Evolutionary conservation across 1,139 yeast species (phyloP), one percentile per base, ranked within the genome.

Genomic region (Pichia sp.): DNA sequence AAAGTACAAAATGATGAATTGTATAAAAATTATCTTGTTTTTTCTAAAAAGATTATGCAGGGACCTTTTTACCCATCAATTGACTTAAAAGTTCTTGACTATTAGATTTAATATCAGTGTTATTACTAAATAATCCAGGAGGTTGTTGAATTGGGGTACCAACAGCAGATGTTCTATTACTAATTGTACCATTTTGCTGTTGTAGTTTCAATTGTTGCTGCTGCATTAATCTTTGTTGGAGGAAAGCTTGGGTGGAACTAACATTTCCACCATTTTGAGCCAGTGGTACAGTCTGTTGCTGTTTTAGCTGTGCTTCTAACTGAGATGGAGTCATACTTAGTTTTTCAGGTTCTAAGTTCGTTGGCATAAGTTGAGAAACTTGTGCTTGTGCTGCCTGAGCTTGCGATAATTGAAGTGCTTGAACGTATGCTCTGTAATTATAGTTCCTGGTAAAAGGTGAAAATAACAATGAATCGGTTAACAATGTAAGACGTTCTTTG

Each of bases 11-110:
- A n/a, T n/a, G n/a, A n/a, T n/a, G n/a, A n/a, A n/a, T n/a, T n/a
- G n/a, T n/a, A n/a, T n/a, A n/a, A n/a, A n/a, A n/a, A n/a, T n/a
- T n/a, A n/a, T n/a, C n/a, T n/a, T n/a, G n/a, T n/a, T n/a, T n/a
- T n/a, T n/a, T n/a, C n/a, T n/a, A n/a, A n/a, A n/a, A n/a, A n/a
- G n/a, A n/a, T n/a, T n/a, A n/a, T n/a, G 49, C 53, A 31, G 51
- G 41, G 22, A 57, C 52, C 37, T 71, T 78, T 63, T 81, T 81
- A 30, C 87, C 86, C 76, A 82, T 78, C 57, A 82, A 69, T 59
- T 82, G 90, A 42, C 77, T 80, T 54, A 82, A 69, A 55, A 83
- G 69, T 59, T 82, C 89, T 27, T 84, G 77, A 44, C 87, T 81
- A 53, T 75, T 57, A 20, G 55, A 45, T 39, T 56, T 57, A 12